Evolutionary conservation across 2,329 filamentous ascomycete species (phyloP).

Genomic region (Fusarium nodosum): DNA sequence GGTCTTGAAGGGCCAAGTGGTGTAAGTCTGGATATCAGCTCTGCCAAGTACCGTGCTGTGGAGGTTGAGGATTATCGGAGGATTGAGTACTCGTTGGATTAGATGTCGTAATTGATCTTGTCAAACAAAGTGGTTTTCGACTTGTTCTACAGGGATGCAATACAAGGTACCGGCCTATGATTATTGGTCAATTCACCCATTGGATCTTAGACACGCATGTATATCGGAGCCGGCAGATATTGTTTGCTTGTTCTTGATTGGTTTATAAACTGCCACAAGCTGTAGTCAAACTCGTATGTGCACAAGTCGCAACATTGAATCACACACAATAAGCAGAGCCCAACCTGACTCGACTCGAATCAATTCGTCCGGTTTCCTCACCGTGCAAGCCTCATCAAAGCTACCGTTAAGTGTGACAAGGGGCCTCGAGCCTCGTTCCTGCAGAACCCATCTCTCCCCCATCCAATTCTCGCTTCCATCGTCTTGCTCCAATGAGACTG

Average conservation of each 20-base stretch:
- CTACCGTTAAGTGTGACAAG: slow-evolving; percentile 18
- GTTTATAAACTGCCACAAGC: slow-evolving; percentile 19
- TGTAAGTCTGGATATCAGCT: not conserved
- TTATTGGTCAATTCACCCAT: not conserved
- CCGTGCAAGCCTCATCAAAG: slow-evolving; percentile 37
- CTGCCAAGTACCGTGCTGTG: not conserved
- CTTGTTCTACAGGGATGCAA: not conserved
- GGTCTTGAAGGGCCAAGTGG: no score
- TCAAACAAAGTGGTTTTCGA: not conserved
- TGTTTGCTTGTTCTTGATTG: slow-evolving; percentile 25
- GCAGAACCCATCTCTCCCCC: slow-evolving; percentile 33
- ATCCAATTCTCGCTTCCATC: slow-evolving; percentile 24
- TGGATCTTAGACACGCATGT: slow-evolving; percentile 1
- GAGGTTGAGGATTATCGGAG: not conserved
- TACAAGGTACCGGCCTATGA: not conserved
- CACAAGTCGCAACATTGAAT: slow-evolving; percentile 16
- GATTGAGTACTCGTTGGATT: not conserved
- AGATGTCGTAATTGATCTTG: not conserved
- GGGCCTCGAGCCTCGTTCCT: slow-evolving; percentile 25
- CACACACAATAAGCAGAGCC: slow-evolving; percentile 8
- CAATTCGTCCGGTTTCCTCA: not conserved
- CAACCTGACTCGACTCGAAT: slow-evolving; percentile 6
- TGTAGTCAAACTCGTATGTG: not conserved
- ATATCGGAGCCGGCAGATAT: not conserved
- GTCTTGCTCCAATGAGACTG: slow-evolving; percentile 47